Percentiles rank a stretch among this genome's conserved stretches.
These are phyloP conservation scores for Trichocladium antarcticum DNA, from an alignment of 495 filamentous ascomycete genomes.

Conservation along the genomic window DNA sequence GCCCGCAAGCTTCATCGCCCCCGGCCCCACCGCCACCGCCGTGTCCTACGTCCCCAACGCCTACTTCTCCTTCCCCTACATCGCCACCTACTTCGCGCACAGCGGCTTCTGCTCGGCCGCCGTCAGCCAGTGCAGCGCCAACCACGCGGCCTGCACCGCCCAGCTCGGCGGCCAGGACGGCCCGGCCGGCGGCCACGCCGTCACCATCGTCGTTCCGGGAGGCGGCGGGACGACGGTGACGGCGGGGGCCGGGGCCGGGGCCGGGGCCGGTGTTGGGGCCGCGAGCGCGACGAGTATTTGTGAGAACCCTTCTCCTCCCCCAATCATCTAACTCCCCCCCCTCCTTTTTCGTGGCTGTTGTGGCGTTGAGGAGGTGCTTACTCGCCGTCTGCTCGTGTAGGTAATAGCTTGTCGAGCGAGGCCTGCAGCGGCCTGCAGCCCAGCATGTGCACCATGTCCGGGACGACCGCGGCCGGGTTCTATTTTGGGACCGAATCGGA, in stretches of 20 bases:
- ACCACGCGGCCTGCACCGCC: constrained; percentile 53
- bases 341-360: too few relatives aligned
- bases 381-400: not conserved
- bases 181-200: constrained; percentile 43
- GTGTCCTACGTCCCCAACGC: constrained; percentile 39
- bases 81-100: constrained; percentile 56
- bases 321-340: too few relatives aligned
- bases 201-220: constrained; percentile 52
- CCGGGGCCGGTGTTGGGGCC: constrained; percentile 25
- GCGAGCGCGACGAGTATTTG: constrained; percentile 53
- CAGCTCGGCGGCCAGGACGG: constrained; percentile 42
- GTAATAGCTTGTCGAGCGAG: constrained; percentile 21
- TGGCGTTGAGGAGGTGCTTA: too few relatives aligned
- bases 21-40: constrained; percentile 30
- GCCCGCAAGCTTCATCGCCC: constrained; percentile 36
- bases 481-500: constrained; percentile 18
- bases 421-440: constrained; percentile 20
- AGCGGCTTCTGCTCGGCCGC: constrained; percentile 54
- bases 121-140: constrained; percentile 51
- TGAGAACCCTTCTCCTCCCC: constrained; percentile 17
- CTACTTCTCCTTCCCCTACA: constrained; percentile 55
- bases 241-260: constrained; percentile 23
- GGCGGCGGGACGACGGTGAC: constrained; percentile 43
- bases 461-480: constrained; percentile 17
- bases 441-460: constrained; percentile 23